A percentile compares a stretch with the other conserved stretches of the same genome.
Conservation (phyloP, 139 green algal genomes). For the Chlamydomonas sphaeroides region DNA sequence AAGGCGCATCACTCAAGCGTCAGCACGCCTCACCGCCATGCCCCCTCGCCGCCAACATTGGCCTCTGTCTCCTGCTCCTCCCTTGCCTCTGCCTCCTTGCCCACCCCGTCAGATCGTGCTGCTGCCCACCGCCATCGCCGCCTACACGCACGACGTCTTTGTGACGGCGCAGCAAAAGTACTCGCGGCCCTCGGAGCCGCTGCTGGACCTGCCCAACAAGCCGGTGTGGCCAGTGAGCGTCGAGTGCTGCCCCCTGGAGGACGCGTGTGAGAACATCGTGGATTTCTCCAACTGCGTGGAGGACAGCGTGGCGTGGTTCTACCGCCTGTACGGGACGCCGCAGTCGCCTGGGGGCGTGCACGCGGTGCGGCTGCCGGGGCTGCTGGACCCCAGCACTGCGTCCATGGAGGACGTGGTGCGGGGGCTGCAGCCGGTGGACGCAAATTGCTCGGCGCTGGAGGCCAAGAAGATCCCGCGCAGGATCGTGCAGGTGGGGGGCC, state of each 20-base stretch:
- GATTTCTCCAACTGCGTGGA: not conserved
- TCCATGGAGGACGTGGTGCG: not conserved
- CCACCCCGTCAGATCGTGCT: no score
- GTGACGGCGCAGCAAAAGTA: not conserved
- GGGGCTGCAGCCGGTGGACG: not conserved
- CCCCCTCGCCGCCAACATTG: no score
- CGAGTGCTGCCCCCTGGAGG: not conserved
- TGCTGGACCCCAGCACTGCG: not conserved
- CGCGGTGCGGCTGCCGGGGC: not conserved
- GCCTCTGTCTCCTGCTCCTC: no score
- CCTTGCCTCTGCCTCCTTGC: no score
- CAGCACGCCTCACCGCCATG: no score
- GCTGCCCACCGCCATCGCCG: constrained; percentile 48
- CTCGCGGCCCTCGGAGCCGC: not conserved
- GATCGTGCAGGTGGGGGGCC: no score
- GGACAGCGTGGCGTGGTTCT: not conserved
- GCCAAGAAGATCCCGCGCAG: not conserved
- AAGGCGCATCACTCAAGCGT: no score
- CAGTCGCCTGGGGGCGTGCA: not conserved
- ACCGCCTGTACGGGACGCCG: not conserved
- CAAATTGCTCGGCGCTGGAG: not conserved
- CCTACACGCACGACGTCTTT: constrained; percentile 25
- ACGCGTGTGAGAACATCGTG: not conserved
- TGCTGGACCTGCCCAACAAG: not conserved
- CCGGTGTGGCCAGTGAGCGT: not conserved